These are phyloP conservation scores for Hypoxylon fuscum DNA, from an alignment of 495 filamentous ascomycete species.

Conservation along the genomic window DNA sequence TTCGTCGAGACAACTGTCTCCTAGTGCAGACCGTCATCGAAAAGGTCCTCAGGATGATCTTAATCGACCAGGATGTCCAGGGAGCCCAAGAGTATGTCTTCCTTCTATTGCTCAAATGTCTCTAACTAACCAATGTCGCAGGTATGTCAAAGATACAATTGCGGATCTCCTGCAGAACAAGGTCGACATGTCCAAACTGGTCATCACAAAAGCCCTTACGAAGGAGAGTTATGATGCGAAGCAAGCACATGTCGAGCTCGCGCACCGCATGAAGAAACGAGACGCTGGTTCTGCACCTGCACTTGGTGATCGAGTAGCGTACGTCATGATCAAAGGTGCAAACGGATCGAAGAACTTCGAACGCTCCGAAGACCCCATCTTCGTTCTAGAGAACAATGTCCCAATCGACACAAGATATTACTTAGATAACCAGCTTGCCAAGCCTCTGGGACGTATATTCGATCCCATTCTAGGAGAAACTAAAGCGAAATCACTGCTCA, in stretches of 20 bases:
- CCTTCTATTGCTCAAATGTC: not conserved
- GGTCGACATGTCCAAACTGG: conserved; percentile 97
- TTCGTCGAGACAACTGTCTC: conserved; percentile 94
- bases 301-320: conserved; percentile 95
- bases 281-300: conserved; percentile 94
- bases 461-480: conserved; percentile 95
- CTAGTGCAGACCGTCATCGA: conserved; percentile 97
- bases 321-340: conserved; percentile 95
- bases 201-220: conserved; percentile 96
- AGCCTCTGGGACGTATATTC: conserved; percentile 94
- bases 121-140: conserved; percentile 49
- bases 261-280: conserved; percentile 93
- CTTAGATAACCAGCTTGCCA: conserved; percentile 96
- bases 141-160: conserved; percentile 96
- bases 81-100: conserved; percentile 88
- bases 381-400: conserved; percentile 95
- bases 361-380: conserved; percentile 94
- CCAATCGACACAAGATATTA: conserved; percentile 99
- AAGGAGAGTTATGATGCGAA: conserved; percentile 84
- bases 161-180: conserved; percentile 96
- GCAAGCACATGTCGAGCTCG: conserved; percentile 95
- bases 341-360: conserved; percentile 92
- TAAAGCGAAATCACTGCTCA: conserved; percentile 81
- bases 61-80: conserved; percentile 89
- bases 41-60: conserved; percentile 91